Evolutionary conservation across 2,329 filamentous ascomycete genomes (phyloP), one percentile per base, ranked within the genome.

Genomic region (Camillea tinctor): DNA sequence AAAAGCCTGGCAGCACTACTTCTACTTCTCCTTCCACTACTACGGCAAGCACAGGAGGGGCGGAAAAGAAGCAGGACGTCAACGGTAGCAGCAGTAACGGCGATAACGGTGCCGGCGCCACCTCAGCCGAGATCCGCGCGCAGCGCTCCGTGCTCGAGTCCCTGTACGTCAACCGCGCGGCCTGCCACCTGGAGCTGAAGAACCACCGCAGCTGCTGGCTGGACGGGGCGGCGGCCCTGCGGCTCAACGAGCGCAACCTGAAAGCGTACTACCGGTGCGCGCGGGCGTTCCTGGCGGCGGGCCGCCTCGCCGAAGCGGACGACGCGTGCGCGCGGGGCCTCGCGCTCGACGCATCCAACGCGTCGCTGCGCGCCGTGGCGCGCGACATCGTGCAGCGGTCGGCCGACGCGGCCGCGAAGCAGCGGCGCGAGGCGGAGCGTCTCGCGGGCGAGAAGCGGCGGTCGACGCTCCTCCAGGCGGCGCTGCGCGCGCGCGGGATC

Each of bases 211-310:
- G 87, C 64, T 93, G 90, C 77, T 96, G 89, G 70, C 83, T 89
- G 53, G 95, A 98, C 80, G 95, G 93, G 75, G 90, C 89, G 1
- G 82, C 86, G 7, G 89, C 91, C 1, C 82, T 99, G 61, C 85
- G 87, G 48, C 80, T 97, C 60, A 96, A 97, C 76, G 84, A 88
- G 2, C 75, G 74, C 55, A 97, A 97, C 74, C 75, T 96, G 70
- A 99, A 99, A 79, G 94, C 95, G 1, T 92, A 88, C 77, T 99
- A 96, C 77, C 90, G 95, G 64, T 93, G 90, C 58, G 86, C 90
- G 2, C 82, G 83, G 61, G 94, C 95, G 3, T 84, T 96, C 59
- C 80, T 96, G 23, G 86, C 88, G 1, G 85, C 97, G 17, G 89
- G 91, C 73, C 92, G 92, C 70, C 80, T 96, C 58, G 75, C 79